Evolutionary conservation across 495 filamentous ascomycete species (phyloP), one percentile per base, ranked within the genome.

Genomic region (Penicillium bialowiezense): DNA sequence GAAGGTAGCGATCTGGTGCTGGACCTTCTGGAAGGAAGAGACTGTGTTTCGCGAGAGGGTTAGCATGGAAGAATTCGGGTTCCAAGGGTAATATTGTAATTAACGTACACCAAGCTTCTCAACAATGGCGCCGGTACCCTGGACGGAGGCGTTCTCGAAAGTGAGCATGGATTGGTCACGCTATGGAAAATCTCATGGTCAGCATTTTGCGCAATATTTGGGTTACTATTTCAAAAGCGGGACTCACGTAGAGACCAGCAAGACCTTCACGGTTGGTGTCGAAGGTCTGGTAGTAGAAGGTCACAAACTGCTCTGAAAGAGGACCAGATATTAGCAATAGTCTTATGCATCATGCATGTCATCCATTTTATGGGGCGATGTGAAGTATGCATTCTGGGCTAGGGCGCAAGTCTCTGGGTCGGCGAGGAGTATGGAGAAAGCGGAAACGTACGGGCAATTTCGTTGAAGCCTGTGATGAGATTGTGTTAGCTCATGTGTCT

Each of bases 111-210:
- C 58, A 46, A 96, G 76, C 78, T 97, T 96, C 62, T 88, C 80
- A 31, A 84, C 64, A 61, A 98, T 97, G 1, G 45, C 55, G 1
- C 18, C 50, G 3, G 71, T 64, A 50, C 91, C 91, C 52, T 77
- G 72, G 26, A 78, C 50, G 12, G 83, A 75, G 23, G 57, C 42
- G 28, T 71, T 80, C 79, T 98, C 88, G 64, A 96, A 97, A 20
- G 92, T 97, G 76, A 97, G 76, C 87, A 95, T 95, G 34, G 93
- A 97, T 35, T 85, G 64, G 1, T 85, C 80, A 50, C 90, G 84
- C 92, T 97, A 44, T 65, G 49, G 18, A 29, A 26, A 50, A 24
- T 26, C 23, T 8, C 3, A 23, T 37, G 26, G 6, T 56, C 20
- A 53, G 44, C 33, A 5, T 19, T 13, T 5, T 24, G 20, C 29